Evolutionary conservation across 2,329 filamentous ascomycete genomes (phyloP).

Genomic region (Arthroderma sp.): DNA sequence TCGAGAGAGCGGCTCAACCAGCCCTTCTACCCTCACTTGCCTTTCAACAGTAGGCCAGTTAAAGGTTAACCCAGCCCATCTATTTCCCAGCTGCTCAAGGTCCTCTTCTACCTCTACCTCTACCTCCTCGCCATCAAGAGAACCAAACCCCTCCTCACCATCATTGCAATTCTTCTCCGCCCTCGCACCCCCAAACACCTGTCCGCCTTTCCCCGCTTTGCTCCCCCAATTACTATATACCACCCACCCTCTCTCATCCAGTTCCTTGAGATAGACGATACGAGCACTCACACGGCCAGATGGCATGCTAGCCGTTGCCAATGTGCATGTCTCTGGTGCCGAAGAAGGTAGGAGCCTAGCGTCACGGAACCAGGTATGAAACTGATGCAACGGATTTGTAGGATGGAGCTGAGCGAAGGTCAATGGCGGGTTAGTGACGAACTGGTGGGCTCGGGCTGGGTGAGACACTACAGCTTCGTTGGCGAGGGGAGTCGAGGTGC

Average conservation of each 20-base stretch:
- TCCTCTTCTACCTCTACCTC: too few relatives aligned
- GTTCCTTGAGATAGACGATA: slow-evolving; percentile 89
- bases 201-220: slow-evolving; percentile 37
- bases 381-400: slow-evolving; percentile 60
- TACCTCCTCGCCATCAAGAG: slow-evolving; percentile 8
- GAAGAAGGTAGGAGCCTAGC: slow-evolving; percentile 49
- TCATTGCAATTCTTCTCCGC: slow-evolving; percentile 4
- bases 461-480: slow-evolving; percentile 23
- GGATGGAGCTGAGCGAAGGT: slow-evolving; percentile 29
- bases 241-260: slow-evolving; percentile 71
- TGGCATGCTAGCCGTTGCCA: slow-evolving; percentile 74
- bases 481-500: slow-evolving; percentile 24
- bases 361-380: slow-evolving; percentile 75
- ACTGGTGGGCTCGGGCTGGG: slow-evolving; percentile 30
- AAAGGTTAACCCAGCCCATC: slow-evolving; percentile 71
- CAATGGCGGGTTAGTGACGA: slow-evolving; percentile 29
- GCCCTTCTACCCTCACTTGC: slow-evolving; percentile 81
- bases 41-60: slow-evolving; percentile 79
- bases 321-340: slow-evolving; percentile 76
- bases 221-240: slow-evolving; percentile 87
- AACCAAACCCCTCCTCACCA: slow-evolving; percentile 8
- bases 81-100: slow-evolving; percentile 39
- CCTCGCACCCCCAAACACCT: slow-evolving; percentile 22
- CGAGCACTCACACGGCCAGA: slow-evolving; percentile 73
- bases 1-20: slow-evolving; percentile 48